phyloP scores from a whole-genome alignment of 2,329 filamentous ascomycete genomes.

The Botrytis medusae region DNA sequence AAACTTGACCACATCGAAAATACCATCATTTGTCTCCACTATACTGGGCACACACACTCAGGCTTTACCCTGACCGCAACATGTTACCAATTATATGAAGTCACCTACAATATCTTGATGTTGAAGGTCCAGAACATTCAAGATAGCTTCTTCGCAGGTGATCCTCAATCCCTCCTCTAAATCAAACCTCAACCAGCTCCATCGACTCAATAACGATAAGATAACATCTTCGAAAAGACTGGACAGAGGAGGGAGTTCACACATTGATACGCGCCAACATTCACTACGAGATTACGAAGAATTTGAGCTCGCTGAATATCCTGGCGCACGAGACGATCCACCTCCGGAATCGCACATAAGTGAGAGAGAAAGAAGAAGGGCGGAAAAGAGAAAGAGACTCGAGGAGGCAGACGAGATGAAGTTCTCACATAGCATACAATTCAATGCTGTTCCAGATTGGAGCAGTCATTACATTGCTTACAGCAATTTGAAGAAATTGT shows the following conservation, averaged over 20 bases:
- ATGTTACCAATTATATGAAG: slow-evolving; percentile 9
- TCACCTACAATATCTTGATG: slow-evolving; percentile 10
- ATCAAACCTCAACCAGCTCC: slow-evolving; percentile 15
- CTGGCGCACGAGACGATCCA: slow-evolving; percentile 21
- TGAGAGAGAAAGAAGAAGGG: slow-evolving; percentile 46
- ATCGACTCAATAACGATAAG: slow-evolving; percentile 23
- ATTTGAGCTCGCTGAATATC: slow-evolving; percentile 38
- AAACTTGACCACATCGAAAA: background rate
- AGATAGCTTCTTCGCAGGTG: slow-evolving; percentile 29
- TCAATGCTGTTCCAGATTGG: slow-evolving; percentile 99
- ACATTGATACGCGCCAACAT: slow-evolving; percentile 14
- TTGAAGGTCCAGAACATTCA: slow-evolving; percentile 25
- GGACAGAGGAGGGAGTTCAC: slow-evolving; percentile 24
- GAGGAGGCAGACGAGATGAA: slow-evolving; percentile 88
- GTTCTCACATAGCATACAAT: slow-evolving; percentile 99
- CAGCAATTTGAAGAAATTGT: slow-evolving; percentile 98
- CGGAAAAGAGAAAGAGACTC: slow-evolving; percentile 67
- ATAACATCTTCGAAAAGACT: slow-evolving; percentile 27
- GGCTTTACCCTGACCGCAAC: slow-evolving; percentile 5
- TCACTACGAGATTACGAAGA: slow-evolving; percentile 30
- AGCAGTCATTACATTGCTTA: slow-evolving; percentile 97
- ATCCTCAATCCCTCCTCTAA: slow-evolving; percentile 32
- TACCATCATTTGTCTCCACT: background rate
- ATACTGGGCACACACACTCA: background rate
- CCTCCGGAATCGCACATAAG: slow-evolving; percentile 1